phyloP scores from a whole-genome alignment of 2,329 filamentous ascomycete genomes.

The Diaporthe helianthi region DNA sequence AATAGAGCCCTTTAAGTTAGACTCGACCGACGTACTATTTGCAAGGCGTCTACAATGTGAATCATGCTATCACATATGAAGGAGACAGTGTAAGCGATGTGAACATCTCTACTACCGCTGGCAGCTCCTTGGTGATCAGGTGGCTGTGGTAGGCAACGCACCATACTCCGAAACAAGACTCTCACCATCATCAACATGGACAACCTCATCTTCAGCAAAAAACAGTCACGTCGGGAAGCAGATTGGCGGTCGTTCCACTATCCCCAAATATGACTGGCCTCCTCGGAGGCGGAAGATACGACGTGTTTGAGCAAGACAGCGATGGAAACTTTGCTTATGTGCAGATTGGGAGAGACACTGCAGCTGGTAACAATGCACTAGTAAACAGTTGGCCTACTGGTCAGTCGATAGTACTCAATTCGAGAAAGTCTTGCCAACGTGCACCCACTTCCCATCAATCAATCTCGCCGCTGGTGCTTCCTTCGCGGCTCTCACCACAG shows the following conservation, averaged over 20 bases:
- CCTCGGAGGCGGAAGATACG: background rate
- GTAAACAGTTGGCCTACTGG: background rate
- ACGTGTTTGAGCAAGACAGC: background rate
- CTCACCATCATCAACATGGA: background rate
- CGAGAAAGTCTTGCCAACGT: background rate
- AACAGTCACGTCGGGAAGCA: background rate
- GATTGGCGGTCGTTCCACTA: background rate
- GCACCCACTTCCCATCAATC: background rate
- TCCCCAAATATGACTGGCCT: background rate
- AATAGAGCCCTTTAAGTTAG: background rate
- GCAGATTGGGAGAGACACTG: background rate
- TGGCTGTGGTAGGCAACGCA: background rate
- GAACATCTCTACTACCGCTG: background rate
- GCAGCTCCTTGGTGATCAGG: background rate
- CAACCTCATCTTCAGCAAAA: background rate
- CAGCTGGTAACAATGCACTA: background rate
- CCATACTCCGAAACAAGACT: background rate
- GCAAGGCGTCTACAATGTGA: background rate
- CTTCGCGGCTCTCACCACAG: background rate
- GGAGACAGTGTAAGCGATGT: background rate
- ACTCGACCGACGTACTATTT: background rate
- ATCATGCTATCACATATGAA: background rate
- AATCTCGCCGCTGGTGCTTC: background rate
- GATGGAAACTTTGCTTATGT: background rate
- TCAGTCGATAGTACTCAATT: background rate